Conservation (phyloP, 2,329 filamentous ascomycete genomes). For the Calonectria hawksworthii region DNA sequence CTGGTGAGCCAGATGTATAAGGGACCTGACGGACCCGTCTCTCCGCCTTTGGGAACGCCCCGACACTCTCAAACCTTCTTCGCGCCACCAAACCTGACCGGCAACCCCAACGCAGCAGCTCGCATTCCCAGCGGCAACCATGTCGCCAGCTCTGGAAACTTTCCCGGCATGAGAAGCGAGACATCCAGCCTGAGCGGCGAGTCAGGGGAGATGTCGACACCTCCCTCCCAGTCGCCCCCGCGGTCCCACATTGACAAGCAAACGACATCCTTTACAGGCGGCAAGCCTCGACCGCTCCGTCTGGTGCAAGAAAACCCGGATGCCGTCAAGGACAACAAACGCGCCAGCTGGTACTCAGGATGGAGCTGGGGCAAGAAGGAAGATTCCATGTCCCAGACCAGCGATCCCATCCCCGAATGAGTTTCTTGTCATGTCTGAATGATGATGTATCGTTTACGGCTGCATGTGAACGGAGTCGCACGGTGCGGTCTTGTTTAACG, state of each 20-base stretch:
- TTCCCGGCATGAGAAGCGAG: conserved; percentile 78
- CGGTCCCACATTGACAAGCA: conserved; percentile 65
- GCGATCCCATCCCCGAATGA: conserved; percentile 53
- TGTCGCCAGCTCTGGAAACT: conserved; percentile 69
- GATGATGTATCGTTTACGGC: conserved; percentile 17
- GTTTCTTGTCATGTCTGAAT: conserved; percentile 14
- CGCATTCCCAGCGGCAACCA: conserved; percentile 67
- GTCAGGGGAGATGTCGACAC: conserved; percentile 67
- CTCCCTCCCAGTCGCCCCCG: conserved; percentile 68
- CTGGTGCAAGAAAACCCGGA: conserved; percentile 85
- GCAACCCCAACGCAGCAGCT: conserved; percentile 65
- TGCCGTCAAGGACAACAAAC: conserved; percentile 66
- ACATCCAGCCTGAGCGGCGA: conserved; percentile 77
- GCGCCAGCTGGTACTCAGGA: conserved; percentile 74
- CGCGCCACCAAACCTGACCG: conserved; percentile 61
- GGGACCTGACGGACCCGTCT: conserved; percentile 75
- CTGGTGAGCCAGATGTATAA: conserved; percentile 94
- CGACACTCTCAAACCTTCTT: conserved; percentile 77
- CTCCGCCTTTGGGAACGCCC: conserved; percentile 70
- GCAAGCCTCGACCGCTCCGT: conserved; percentile 86
- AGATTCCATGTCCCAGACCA: conserved; percentile 51
- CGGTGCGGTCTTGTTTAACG: conserved; percentile 36
- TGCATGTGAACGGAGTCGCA: conserved; percentile 8
- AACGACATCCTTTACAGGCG: conserved; percentile 69
- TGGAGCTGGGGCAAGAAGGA: conserved; percentile 70